Conservation (phyloP, 352 stramenopile species). For the Globisporangium ultimum region DNA sequence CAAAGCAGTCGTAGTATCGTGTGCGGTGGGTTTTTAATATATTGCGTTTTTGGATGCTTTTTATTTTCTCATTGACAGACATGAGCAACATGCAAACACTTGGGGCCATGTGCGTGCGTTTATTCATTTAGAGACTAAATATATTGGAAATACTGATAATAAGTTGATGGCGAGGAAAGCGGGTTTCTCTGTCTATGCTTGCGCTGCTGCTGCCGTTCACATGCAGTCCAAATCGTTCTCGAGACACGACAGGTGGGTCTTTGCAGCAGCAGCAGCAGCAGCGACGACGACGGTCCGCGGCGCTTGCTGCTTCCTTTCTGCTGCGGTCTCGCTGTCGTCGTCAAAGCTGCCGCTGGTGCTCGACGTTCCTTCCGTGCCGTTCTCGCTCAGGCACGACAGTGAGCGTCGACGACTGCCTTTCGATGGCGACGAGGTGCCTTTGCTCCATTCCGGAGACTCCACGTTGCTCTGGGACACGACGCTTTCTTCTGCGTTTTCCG, state of each 20-base stretch:
- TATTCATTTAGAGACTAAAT: no score
- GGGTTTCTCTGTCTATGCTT: neutral
- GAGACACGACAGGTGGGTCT: constrained; percentile 39
- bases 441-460: neutral
- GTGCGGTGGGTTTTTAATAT: no score
- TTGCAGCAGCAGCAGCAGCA: neutral
- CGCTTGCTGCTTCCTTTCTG: constrained; percentile 18
- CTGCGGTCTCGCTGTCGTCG: constrained; percentile 2
- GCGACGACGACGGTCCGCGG: constrained; percentile 2
- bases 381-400: constrained; percentile 40
- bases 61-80: no score
- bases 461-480: neutral
- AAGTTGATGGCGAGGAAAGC: no score
- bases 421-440: neutral
- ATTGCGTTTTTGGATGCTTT: no score
- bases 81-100: no score
- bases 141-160: no score
- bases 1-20: neutral
- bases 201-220: neutral
- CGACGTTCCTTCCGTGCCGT: constrained; percentile 41
- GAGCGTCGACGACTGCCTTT: constrained; percentile 29
- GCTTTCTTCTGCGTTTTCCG: neutral
- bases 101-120: no score
- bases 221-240: constrained; percentile 24
- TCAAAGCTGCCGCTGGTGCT: constrained; percentile 62